Percentiles rank a stretch among this genome's conserved stretches.
phyloP scores from a whole-genome alignment of 352 stramenopile species.

The Phytophthora meadii region DNA sequence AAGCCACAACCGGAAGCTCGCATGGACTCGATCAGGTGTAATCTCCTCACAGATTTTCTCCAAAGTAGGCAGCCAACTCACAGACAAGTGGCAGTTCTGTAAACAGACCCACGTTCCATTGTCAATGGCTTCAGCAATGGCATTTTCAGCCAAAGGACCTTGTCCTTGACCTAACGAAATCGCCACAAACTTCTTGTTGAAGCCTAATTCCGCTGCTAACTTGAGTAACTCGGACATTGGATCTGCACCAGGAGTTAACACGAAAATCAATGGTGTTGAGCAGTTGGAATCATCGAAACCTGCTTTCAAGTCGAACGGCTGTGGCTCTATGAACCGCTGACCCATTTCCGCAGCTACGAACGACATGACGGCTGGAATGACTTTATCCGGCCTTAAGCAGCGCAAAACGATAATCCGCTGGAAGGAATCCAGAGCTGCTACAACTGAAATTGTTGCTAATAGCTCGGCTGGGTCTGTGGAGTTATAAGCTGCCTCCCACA shows the following conservation, averaged over 20 bases:
- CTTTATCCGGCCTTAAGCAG: conserved; percentile 93
- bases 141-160: conserved; percentile 90
- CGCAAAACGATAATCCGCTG: conserved; percentile 92
- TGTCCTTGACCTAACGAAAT: conserved; percentile 96
- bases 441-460: conserved; percentile 56
- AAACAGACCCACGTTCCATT: conserved; percentile 96
- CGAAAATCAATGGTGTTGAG: conserved; percentile 95
- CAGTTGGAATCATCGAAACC: conserved; percentile 94
- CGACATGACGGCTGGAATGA: conserved; percentile 90
- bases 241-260: conserved; percentile 94
- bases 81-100: conserved; percentile 96
- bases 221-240: conserved; percentile 95
- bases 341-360: conserved; percentile 93
- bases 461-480: conserved; percentile 81
- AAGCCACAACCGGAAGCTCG: conserved; percentile 94
- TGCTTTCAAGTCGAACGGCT: conserved; percentile 93
- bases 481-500: conserved; percentile 88
- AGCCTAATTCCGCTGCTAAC: conserved; percentile 91
- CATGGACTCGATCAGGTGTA: conserved; percentile 90
- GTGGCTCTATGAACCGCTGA: conserved; percentile 92
- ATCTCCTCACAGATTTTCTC: conserved; percentile 96
- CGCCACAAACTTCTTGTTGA: conserved; percentile 92
- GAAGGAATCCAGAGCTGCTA: conserved; percentile 81
- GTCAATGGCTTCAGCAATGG: conserved; percentile 93
- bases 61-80: conserved; percentile 94